Conservation (phyloP, 495 filamentous ascomycete genomes). For the Xylaria curta region DNA sequence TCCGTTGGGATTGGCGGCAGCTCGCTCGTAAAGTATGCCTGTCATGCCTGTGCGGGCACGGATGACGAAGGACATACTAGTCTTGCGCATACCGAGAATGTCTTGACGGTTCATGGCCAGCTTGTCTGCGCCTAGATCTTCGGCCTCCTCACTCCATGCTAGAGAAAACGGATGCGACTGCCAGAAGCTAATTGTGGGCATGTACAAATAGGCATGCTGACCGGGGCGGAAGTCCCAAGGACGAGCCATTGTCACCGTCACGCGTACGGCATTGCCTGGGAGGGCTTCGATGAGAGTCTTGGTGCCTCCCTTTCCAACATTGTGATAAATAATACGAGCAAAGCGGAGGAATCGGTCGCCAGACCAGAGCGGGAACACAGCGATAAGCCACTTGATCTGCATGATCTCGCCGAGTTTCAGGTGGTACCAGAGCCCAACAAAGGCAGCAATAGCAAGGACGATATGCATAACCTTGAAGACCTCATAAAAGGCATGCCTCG, state of each 20-base stretch:
- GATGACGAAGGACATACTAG: constrained; percentile 78
- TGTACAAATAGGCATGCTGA: constrained; percentile 81
- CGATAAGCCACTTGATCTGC: constrained; percentile 66
- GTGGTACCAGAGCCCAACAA: constrained; percentile 75
- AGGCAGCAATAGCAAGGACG: constrained; percentile 64
- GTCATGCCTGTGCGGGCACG: constrained; percentile 84
- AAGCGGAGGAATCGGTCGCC: constrained; percentile 66
- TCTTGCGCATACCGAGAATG: constrained; percentile 61
- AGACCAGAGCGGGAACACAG: constrained; percentile 68
- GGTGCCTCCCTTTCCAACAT: constrained; percentile 67
- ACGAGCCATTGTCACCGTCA: constrained; percentile 78
- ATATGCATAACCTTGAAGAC: constrained; percentile 84
- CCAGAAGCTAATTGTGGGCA: constrained; percentile 76
- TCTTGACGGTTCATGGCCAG: constrained; percentile 64
- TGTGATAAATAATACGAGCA: constrained; percentile 65
- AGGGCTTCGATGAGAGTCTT: constrained; percentile 66
- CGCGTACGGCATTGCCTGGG: constrained; percentile 68
- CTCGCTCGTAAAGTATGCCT: constrained; percentile 72
- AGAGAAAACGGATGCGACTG: constrained; percentile 72
- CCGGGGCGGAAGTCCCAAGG: constrained; percentile 77
- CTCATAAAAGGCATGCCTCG: constrained; percentile 91
- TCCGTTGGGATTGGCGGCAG: constrained; percentile 63
- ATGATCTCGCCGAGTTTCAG: constrained; percentile 65
- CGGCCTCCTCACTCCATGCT: constrained; percentile 66
- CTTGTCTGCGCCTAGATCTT: constrained; percentile 55